phyloP scores from a whole-genome alignment of 305 asterid species.

The Rubia tinctorum region DNA sequence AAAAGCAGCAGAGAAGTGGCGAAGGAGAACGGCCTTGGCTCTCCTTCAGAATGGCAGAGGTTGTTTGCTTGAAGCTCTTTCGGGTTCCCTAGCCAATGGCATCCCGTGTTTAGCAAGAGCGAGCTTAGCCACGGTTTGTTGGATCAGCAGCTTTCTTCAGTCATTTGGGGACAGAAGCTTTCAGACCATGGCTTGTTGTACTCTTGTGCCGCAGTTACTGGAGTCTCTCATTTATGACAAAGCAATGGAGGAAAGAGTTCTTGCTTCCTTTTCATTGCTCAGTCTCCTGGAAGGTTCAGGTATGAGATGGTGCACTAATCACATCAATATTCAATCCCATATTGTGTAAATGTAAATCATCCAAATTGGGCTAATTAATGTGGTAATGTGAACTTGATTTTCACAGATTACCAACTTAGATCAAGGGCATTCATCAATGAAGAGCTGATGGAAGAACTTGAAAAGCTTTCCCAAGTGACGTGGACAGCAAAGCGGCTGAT shows the following conservation, averaged over 20 bases:
- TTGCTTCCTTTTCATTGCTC: conserved; percentile 60
- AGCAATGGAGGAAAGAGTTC: conserved; percentile 57
- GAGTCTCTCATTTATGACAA: conserved; percentile 36
- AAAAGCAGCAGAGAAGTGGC: conserved; percentile 46
- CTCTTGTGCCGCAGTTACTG: conserved; percentile 43
- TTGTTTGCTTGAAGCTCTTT: conserved; percentile 49
- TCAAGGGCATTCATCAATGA: conserved; percentile 21
- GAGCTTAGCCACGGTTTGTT: conserved; percentile 62
- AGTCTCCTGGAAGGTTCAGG: conserved; percentile 59
- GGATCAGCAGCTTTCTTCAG: conserved; percentile 55
- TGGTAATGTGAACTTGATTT: background rate
- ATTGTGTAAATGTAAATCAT: background rate
- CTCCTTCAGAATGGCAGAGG: conserved; percentile 43
- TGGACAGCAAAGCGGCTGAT: conserved; percentile 74
- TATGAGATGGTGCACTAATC: conserved; percentile 12
- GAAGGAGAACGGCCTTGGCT: conserved; percentile 43
- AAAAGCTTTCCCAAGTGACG: conserved; percentile 46
- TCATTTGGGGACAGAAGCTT: conserved; percentile 37
- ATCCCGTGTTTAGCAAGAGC: conserved; percentile 72
- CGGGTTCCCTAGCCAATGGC: conserved; percentile 56
- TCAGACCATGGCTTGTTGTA: conserved; percentile 41
- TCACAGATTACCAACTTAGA: conserved; percentile 41
- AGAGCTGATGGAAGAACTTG: conserved; percentile 38
- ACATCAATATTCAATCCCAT: background rate
- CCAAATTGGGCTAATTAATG: background rate